Percentiles rank a stretch among this genome's conserved stretches.
phyloP scores from a whole-genome alignment of 176 grass and related monocot species.

The Carex parvula region DNA sequence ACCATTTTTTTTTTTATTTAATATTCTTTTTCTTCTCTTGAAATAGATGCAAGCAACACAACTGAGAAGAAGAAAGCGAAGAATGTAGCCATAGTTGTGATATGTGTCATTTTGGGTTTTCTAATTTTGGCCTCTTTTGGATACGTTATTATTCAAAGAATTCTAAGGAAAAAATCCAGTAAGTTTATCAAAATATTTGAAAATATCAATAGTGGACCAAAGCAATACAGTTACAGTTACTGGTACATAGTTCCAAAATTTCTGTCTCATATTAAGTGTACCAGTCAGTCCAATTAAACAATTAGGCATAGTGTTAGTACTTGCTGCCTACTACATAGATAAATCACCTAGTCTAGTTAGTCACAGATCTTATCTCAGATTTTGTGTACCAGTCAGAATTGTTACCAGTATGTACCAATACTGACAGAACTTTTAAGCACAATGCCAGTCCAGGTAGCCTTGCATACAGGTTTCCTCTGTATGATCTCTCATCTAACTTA shows the following conservation, averaged over 20 bases:
- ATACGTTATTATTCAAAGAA: slow-evolving; percentile 20
- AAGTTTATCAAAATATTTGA: not conserved
- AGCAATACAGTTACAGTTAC: not conserved
- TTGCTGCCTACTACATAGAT: not conserved
- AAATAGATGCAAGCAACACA: slow-evolving; percentile 3
- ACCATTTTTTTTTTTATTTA: not conserved
- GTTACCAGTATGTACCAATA: not conserved
- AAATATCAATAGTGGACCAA: not conserved
- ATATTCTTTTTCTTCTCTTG: not conserved
- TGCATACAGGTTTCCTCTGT: not conserved
- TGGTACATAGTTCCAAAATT: not conserved
- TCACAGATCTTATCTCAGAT: not conserved
- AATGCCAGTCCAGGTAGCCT: not conserved
- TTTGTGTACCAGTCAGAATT: not conserved
- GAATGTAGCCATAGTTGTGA: slow-evolving; percentile 12
- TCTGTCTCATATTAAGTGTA: not conserved
- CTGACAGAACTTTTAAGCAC: not conserved
- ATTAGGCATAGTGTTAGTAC: not conserved
- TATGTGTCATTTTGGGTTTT: slow-evolving; percentile 6
- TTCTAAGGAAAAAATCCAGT: not conserved
- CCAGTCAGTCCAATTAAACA: not conserved
- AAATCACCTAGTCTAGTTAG: not conserved
- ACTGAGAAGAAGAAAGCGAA: not conserved
- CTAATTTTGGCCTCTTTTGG: not conserved
- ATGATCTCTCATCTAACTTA: not conserved